Evolutionary conservation across 352 stramenopile species (phyloP), one percentile per base, ranked within the genome.

Genomic region (Globisporangium viniferum): DNA sequence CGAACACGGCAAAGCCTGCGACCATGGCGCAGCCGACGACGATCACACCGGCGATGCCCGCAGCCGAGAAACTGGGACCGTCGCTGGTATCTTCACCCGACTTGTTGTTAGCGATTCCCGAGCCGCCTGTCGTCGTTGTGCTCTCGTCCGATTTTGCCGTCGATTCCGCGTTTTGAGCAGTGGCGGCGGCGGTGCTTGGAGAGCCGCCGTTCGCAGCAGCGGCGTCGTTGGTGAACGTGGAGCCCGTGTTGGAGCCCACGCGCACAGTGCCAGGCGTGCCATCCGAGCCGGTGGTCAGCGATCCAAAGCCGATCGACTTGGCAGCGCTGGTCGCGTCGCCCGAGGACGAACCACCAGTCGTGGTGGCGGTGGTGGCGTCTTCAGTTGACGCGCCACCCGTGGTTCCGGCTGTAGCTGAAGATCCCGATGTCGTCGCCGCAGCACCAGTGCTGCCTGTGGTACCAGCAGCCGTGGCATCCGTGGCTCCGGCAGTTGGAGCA

Each of bases 11-110:
- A 27, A 86, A 58, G 35, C 74, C 79, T 6, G 80, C 82, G 56
- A 91, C 59, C 58, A 69, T 73, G 27, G 86, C 81, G 39, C 84
- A 77, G 41, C 68, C 78, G n/a, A 91, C 56, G 49, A 93, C 78
- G 49, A 89, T 73, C 24, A 80, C 76, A 41, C 85, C 85, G 14
- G 80, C 82, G 59, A 88, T 55, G n/a, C 85, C 85, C 8, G 75
- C 76, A 63, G 79, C 73, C 60, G 85, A 91, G 49, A 93, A 73
- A 2, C 69, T 67, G n/a, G 44, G 56, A 1, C 68, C 68, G 9
- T 31, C 59, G 18, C 15, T 55, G 5, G 57, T 8, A 2, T 61
- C 60, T 12, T 36, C 59, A 18, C 24, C 49, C 14, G 36, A 67
- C 15, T 79, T 75, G 69, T 82, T 88, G 72, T 77, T 88, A 59